A percentile compares a stretch with the other conserved stretches of the same genome.
phyloP scores from a whole-genome alignment of 2,329 filamentous ascomycete species.

The Aspergillus carbonarius region DNA sequence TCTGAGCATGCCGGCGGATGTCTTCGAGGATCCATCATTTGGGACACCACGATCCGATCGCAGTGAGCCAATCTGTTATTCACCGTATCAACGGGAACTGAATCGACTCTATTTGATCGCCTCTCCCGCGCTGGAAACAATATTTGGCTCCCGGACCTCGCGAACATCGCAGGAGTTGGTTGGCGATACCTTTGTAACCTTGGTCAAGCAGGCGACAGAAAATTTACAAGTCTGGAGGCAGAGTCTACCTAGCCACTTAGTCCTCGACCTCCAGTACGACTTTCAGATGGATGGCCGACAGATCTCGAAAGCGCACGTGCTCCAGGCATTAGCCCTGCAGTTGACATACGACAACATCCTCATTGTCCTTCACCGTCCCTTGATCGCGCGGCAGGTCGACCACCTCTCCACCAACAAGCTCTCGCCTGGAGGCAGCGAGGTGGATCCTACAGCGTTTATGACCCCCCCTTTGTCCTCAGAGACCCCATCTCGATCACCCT shows the following conservation, averaged over 20 bases:
- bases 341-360: conserved; percentile 46
- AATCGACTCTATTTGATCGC: conserved; percentile 27
- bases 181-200: conserved; percentile 17
- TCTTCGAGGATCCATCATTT: conserved; percentile 34
- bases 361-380: conserved; percentile 45
- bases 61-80: conserved; percentile 18
- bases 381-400: conserved; percentile 39
- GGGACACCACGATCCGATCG: conserved; percentile 1
- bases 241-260: conserved; percentile 18
- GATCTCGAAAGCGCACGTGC: conserved; percentile 19
- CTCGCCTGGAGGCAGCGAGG: background rate
- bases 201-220: conserved; percentile 20
- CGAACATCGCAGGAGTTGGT: conserved; percentile 18
- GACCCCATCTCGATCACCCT: conserved; percentile 2
- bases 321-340: conserved; percentile 46
- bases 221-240: conserved; percentile 21
- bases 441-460: background rate
- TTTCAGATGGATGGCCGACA: conserved; percentile 9
- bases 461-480: background rate
- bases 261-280: conserved; percentile 20
- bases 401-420: conserved; percentile 21
- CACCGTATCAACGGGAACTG: conserved; percentile 25
- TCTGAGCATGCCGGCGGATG: conserved; percentile 34
- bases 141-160: conserved; percentile 26
- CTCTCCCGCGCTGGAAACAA: conserved; percentile 22